phyloP scores from a whole-genome alignment of 106 monocot genomes.

The Dendrobium nobile region DNA sequence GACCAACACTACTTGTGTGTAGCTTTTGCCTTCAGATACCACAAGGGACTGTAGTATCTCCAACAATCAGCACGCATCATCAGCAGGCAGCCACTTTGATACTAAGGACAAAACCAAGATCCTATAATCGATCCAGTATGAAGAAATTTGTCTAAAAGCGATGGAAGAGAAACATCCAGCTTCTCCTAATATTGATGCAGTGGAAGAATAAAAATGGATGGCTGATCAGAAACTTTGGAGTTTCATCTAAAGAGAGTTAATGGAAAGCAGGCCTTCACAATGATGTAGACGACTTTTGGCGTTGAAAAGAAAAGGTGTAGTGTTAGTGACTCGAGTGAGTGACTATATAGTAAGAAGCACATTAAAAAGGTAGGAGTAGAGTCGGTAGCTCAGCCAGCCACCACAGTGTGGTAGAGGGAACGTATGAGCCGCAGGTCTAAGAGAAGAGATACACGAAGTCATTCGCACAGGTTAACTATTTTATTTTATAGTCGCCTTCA shows the following conservation, averaged over 20 bases:
- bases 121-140: slow-evolving; percentile 13
- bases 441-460: slow-evolving; percentile 39
- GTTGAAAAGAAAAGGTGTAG: slow-evolving; percentile 51
- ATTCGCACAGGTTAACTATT: slow-evolving; percentile 41
- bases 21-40: background rate
- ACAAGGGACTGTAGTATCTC: slow-evolving; percentile 10
- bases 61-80: background rate
- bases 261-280: slow-evolving; percentile 7
- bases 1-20: slow-evolving; percentile 5
- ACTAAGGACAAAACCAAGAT: slow-evolving; percentile 4
- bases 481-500: background rate
- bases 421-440: slow-evolving; percentile 48
- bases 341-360: slow-evolving; percentile 14
- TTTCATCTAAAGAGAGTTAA: slow-evolving; percentile 10
- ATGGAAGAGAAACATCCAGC: background rate
- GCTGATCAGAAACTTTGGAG: slow-evolving; percentile 7
- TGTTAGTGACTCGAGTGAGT: slow-evolving; percentile 60
- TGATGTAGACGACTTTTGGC: slow-evolving; percentile 75
- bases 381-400: slow-evolving; percentile 35
- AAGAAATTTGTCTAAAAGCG: slow-evolving; percentile 5
- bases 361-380: slow-evolving; percentile 34
- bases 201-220: slow-evolving; percentile 5
- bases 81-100: background rate
- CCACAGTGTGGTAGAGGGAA: slow-evolving; percentile 38
- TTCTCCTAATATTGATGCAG: slow-evolving; percentile 15